A percentile compares a stretch with the other conserved stretches of the same genome.
phyloP scores from a whole-genome alignment of 495 filamentous ascomycete species.

The Sordaria brevicollis region DNA sequence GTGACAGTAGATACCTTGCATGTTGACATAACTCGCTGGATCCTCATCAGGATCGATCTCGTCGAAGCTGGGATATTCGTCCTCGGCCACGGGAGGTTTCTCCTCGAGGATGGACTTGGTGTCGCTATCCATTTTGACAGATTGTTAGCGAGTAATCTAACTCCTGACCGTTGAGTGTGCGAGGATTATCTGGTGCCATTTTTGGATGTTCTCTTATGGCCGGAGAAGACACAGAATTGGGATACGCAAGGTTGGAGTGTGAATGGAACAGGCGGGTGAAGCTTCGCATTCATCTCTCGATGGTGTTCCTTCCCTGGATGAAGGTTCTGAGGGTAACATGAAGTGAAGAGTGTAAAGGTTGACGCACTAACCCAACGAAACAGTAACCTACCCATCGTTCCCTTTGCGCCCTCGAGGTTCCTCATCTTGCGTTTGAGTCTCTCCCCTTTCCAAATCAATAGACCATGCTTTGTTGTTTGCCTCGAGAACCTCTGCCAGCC shows the following conservation, averaged over 20 bases:
- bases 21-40: neutral
- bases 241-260: no score
- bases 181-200: no score
- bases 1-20: neutral
- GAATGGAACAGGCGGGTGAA: no score
- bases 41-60: neutral
- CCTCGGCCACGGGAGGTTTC: no score
- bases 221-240: no score
- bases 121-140: no score
- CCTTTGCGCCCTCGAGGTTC: neutral
- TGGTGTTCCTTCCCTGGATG: no score
- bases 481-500: neutral
- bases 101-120: no score
- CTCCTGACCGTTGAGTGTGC: neutral
- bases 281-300: no score
- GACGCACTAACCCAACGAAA: neutral
- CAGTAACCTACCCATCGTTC: neutral
- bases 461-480: neutral
- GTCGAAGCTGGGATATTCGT: neutral
- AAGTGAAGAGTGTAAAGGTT: no score
- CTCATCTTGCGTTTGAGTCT: neutral
- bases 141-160: neutral
- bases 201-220: no score
- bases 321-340: no score
- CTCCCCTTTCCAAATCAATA: neutral